Evolutionary conservation across 2,329 filamentous ascomycete species (phyloP).

Genomic region (Neoscytalidium dimidiatum): DNA sequence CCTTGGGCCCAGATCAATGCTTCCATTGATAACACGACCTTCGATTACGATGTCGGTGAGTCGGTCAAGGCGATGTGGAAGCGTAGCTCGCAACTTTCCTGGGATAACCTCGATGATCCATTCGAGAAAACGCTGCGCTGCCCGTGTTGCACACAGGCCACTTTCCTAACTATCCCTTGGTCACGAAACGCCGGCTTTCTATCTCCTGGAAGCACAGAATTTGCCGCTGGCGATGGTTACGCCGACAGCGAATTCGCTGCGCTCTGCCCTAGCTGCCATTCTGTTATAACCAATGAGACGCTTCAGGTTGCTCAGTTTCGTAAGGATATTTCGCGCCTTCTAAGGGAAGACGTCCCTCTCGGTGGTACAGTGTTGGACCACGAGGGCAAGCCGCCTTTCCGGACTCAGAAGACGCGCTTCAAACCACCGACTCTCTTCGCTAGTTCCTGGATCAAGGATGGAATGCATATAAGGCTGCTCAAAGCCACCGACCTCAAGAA

Average conservation of each 20-base stretch:
- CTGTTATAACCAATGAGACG: constrained; percentile 56
- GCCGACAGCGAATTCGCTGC: constrained; percentile 59
- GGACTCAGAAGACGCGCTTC: neutral
- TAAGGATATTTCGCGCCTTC: constrained; percentile 55
- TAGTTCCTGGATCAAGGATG: constrained; percentile 6
- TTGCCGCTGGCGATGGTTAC: constrained; percentile 56
- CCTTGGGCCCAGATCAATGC: constrained; percentile 65
- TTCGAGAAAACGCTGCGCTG: constrained; percentile 55
- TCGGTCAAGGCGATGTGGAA: constrained; percentile 52
- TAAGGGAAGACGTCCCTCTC: constrained; percentile 56
- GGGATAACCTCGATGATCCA: constrained; percentile 61
- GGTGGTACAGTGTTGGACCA: constrained; percentile 67
- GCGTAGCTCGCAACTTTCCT: constrained; percentile 51
- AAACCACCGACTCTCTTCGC: constrained; percentile 2
- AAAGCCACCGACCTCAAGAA: neutral
- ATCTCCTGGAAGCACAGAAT: neutral
- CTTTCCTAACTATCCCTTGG: constrained; percentile 56
- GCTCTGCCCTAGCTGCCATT: constrained; percentile 55
- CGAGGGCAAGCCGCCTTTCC: constrained; percentile 42
- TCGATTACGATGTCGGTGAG: constrained; percentile 56
- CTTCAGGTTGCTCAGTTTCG: constrained; percentile 65
- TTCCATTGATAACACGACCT: constrained; percentile 59
- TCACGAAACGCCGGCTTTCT: neutral
- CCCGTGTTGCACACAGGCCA: constrained; percentile 50
- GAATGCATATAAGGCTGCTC: neutral